A percentile compares a stretch with the other conserved stretches of the same genome.
Evolutionary conservation across 2,329 filamentous ascomycete genomes (phyloP).

Genomic region (Helicocarpus griseus): DNA sequence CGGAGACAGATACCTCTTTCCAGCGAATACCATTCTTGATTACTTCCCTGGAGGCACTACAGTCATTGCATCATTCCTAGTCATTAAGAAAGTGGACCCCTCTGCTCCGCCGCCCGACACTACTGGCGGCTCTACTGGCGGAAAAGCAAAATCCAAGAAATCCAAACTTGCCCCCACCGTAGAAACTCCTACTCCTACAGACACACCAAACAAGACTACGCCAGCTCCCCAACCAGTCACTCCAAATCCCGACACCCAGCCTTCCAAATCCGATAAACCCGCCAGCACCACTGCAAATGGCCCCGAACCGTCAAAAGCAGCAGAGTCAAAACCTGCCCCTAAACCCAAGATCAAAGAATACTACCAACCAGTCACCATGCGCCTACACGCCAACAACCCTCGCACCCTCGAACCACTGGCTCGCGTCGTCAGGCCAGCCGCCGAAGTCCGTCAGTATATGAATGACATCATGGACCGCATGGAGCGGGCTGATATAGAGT

Average conservation of each 20-base stretch:
- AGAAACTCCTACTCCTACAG: constrained; percentile 14
- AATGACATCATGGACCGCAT: constrained; percentile 48
- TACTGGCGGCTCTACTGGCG: constrained; percentile 20
- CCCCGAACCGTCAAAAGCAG: constrained; percentile 9
- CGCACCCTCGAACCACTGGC: constrained; percentile 46
- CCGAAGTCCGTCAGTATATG: constrained; percentile 47
- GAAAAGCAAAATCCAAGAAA: constrained; percentile 31
- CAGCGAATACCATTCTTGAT: constrained; percentile 40
- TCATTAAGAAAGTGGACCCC: constrained; percentile 34
- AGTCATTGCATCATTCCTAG: constrained; percentile 39
- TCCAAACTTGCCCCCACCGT: constrained; percentile 14
- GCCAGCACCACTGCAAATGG: constrained; percentile 7
- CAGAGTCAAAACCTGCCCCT: constrained; percentile 6
- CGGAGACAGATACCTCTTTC: constrained; percentile 41
- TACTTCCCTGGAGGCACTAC: constrained; percentile 36
- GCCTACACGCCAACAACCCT: constrained; percentile 43
- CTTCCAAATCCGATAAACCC: constrained; percentile 3
- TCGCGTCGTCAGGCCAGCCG: constrained; percentile 45
- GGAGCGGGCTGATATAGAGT: constrained; percentile 45
- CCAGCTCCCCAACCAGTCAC: constrained; percentile 11
- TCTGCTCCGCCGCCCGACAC: constrained; percentile 18
- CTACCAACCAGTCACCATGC: constrained; percentile 47
- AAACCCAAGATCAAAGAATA: constrained; percentile 32
- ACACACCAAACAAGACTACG: constrained; percentile 6
- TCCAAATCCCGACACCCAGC: constrained; percentile 13